These are phyloP conservation scores for Kuraishia floccosa DNA, from an alignment of 805 yeast genomes.

Conservation along the genomic window DNA sequence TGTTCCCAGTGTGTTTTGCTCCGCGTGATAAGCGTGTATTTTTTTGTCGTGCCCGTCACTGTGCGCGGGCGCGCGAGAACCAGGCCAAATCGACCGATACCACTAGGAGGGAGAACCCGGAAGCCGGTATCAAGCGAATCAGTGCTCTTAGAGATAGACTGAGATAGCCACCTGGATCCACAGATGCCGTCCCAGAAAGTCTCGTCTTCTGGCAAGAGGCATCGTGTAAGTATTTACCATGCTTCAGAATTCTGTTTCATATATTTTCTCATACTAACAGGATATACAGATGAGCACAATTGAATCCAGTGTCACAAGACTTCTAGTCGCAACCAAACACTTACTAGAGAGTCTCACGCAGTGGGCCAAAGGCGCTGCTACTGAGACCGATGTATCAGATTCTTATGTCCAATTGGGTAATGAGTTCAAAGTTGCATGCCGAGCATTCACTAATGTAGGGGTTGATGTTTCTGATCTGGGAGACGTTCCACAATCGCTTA, in stretches of 20 bases:
- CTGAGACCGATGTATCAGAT: slow-evolving; percentile 78
- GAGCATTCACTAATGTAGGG: slow-evolving; percentile 70
- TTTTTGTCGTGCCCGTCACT: too few relatives aligned
- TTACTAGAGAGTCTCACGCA: slow-evolving; percentile 75
- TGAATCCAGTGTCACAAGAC: slow-evolving; percentile 67
- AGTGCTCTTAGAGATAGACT: too few relatives aligned
- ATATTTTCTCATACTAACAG: slow-evolving; percentile 5
- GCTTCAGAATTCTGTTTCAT: background rate
- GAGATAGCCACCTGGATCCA: too few relatives aligned
- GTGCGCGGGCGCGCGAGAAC: too few relatives aligned
- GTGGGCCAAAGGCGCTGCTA: slow-evolving; percentile 79
- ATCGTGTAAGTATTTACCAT: background rate
- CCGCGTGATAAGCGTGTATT: too few relatives aligned
- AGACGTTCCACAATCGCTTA: slow-evolving; percentile 76
- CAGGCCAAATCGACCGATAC: background rate
- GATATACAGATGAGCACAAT: slow-evolving; percentile 30
- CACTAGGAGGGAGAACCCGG: background rate
- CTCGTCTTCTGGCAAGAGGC: slow-evolving; percentile 1
- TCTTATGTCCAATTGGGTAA: slow-evolving; percentile 89
- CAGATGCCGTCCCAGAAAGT: background rate
- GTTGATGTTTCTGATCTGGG: slow-evolving; percentile 77
- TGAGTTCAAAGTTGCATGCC: slow-evolving; percentile 78
- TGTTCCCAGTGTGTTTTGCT: too few relatives aligned
- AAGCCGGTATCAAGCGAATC: background rate
- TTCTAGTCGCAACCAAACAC: slow-evolving; percentile 82